phyloP scores from a whole-genome alignment of 495 filamentous ascomycete genomes.

The Penicillium waksmanii region DNA sequence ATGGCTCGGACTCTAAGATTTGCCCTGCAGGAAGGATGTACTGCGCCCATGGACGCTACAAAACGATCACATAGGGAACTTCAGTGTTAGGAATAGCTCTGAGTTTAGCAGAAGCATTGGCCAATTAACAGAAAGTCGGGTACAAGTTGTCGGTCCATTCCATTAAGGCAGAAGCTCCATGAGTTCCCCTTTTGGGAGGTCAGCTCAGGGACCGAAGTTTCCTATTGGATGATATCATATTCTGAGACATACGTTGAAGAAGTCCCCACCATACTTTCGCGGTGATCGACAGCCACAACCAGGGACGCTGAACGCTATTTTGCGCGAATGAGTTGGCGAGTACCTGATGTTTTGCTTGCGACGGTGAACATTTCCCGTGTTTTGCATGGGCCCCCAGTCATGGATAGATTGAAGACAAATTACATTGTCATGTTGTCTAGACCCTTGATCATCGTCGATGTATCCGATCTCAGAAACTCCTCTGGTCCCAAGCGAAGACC shows the following conservation, averaged over 20 bases:
- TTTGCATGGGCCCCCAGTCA: conserved; percentile 1
- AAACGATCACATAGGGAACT: conserved; percentile 4
- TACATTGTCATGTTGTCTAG: not conserved
- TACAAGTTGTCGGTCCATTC: not conserved
- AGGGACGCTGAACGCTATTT: conserved; percentile 3
- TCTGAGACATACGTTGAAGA: conserved; percentile 21
- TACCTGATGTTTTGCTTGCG: not conserved
- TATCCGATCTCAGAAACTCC: conserved; percentile 4
- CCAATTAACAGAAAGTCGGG: conserved; percentile 4
- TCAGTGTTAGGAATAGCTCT: conserved; percentile 16
- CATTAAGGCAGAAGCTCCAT: conserved; percentile 1
- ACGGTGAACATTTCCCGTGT: not conserved
- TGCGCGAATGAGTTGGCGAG: not conserved
- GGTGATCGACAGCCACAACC: conserved; percentile 24
- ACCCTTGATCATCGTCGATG: conserved; percentile 3
- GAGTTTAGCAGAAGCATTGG: conserved; percentile 4
- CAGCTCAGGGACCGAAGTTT: conserved; percentile 10
- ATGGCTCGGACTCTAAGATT: conserved; percentile 9
- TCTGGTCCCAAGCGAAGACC: conserved; percentile 10
- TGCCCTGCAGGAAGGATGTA: not conserved
- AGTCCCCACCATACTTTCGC: conserved; percentile 8
- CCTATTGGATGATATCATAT: conserved; percentile 11
- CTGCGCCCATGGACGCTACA: not conserved
- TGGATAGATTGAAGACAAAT: conserved; percentile 10
- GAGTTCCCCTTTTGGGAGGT: conserved; percentile 1